Conservation (phyloP, 2,329 filamentous ascomycete genomes). For the Talaromyces sp. region DNA sequence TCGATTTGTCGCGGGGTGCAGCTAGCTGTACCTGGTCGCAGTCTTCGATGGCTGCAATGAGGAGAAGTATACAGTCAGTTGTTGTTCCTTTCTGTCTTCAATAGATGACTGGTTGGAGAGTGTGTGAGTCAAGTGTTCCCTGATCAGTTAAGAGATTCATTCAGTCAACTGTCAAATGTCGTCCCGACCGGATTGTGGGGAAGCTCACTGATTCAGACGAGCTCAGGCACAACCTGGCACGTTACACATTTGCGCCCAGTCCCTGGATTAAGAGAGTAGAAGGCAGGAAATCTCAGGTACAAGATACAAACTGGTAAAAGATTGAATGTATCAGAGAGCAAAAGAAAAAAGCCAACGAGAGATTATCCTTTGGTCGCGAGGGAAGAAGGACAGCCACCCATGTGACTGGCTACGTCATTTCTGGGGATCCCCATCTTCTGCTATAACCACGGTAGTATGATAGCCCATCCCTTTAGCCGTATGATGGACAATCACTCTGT, state of each 20-base stretch:
- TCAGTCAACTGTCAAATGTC: not conserved
- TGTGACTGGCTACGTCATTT: conserved; percentile 12
- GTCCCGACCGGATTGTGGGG: not conserved
- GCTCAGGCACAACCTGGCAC: conserved; percentile 5
- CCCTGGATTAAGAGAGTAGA: not conserved
- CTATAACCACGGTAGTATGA: not conserved
- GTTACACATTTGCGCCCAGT: not conserved
- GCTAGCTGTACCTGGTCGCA: not conserved
- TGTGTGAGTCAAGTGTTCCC: not conserved
- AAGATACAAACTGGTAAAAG: not conserved
- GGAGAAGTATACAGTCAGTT: not conserved
- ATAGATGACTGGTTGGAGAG: not conserved
- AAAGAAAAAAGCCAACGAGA: not conserved
- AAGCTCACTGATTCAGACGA: not conserved
- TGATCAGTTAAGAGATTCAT: not conserved
- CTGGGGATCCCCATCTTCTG: not conserved
- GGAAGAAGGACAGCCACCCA: not conserved
- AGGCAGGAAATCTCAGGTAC: not conserved
- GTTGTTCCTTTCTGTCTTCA: not conserved
- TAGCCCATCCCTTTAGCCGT: not conserved
- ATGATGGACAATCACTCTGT: not conserved
- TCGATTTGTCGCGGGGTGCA: not conserved
- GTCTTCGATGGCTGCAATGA: not conserved
- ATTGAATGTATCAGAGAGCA: not conserved
- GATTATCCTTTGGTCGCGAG: not conserved